Conservation (phyloP, 169 alveolate species). For the Eimeria brunetti region DNA sequence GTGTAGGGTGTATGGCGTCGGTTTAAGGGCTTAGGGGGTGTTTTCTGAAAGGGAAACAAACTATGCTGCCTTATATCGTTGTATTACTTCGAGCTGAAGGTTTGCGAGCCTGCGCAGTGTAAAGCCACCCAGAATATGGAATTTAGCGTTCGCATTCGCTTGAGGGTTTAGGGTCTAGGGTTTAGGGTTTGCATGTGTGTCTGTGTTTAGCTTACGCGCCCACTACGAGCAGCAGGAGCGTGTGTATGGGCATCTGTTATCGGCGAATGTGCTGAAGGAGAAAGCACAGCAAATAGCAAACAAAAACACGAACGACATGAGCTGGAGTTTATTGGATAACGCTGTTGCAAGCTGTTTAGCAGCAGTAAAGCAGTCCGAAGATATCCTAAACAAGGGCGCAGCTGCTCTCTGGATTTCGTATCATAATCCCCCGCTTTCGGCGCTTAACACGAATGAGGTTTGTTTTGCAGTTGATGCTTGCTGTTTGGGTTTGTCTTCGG, state of each 20-base stretch:
- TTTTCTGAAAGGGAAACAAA: no score
- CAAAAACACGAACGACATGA: not conserved
- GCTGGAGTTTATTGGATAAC: slow-evolving; percentile 73
- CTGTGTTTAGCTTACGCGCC: slow-evolving; percentile 80
- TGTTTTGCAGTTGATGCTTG: not conserved
- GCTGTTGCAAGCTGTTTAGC: slow-evolving; percentile 83
- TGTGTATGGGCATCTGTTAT: not conserved
- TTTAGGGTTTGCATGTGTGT: not conserved
- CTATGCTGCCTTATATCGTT: not conserved
- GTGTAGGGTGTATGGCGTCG: not conserved
- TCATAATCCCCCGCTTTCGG: slow-evolving; percentile 89
- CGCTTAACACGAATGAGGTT: slow-evolving; percentile 88
- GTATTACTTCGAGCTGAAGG: not conserved
- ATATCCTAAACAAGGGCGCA: slow-evolving; percentile 89
- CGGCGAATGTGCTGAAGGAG: not conserved
- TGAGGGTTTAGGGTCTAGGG: not conserved
- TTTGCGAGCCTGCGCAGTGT: not conserved
- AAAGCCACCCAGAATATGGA: no score
- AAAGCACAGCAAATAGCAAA: not conserved
- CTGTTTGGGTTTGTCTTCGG: not conserved
- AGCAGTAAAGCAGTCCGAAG: slow-evolving; percentile 86
- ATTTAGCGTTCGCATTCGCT: not conserved
- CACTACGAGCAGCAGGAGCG: slow-evolving; percentile 82
- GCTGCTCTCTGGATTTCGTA: slow-evolving; percentile 91
- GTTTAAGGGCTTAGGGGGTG: not conserved